Evolutionary conservation across 768 basidiomycete species (phyloP), one percentile per base, ranked within the genome.

Genomic region (Basidioascus undulatus): DNA sequence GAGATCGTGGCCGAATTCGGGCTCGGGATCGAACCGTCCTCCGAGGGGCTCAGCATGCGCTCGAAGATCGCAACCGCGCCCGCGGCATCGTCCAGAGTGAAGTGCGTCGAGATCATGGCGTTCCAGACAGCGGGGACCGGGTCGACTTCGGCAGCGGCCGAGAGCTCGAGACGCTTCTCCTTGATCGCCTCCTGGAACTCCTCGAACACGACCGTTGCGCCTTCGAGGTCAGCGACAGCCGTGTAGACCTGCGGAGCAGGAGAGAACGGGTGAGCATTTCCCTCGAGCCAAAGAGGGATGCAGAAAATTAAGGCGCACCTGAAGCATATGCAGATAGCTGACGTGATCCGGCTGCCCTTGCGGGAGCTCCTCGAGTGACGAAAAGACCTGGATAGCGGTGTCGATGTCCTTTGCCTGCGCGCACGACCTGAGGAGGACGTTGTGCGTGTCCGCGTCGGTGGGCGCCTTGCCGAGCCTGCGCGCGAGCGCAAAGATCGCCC

Each of bases 311-410:
- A n/a, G n/a, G n/a, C n/a, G n/a, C n/a, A n/a, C n/a, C n/a, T n/a
- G n/a, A n/a, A n/a, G n/a, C n/a, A n/a, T n/a, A n/a, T n/a, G n/a
- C n/a, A n/a, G n/a, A n/a, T n/a, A n/a, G n/a, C 25, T 45, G 44
- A 55, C 46, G 26, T 45, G 45, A 15, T 61, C 51, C 1, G 51
- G 43, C 63, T 61, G 18, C 3, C 16, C 20, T n/a, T 25, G 28
- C 16, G 27, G 25, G 32, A 15, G 40, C 12, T 58, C 52, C 55
- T 78, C 73, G 19, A 77, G 51, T 31, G 75, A 69, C 0, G 67
- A 63, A 51, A 70, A 81, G 35, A 86, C 56, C 35, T 65, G 65
- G 35, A 77, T 61, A 10, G 78, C 76, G 9, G 65, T 64, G 20
- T 72, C 62, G 23, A 74, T 58, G 33, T 73, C 65, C 4, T 60